Base-by-base conservation (phyloP, 2,329 filamentous ascomycete species). In the Dactylellina leptospora region DNA sequence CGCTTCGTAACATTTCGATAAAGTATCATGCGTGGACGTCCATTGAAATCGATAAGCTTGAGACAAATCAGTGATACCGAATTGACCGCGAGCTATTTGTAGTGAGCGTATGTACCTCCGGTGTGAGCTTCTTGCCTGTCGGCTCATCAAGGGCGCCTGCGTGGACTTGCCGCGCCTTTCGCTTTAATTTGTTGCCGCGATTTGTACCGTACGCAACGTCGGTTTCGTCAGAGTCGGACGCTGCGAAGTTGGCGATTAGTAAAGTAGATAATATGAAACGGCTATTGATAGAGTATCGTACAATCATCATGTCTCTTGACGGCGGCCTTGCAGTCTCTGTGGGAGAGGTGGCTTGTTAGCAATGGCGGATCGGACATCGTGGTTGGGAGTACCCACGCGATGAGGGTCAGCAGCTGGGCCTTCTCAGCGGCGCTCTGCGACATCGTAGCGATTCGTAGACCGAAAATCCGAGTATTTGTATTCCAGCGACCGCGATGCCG, bases 181-280 rank as follows among this genome's bases (percentile, higher is more conserved):
- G 90, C 82, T 92, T 91, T 47, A 93, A 83, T 79, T 93, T 93
- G 80, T 91, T 87, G 73, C 89, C 90, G 77, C 90, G 88, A 79
- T 92, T 92, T 64, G 87, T 89, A 76, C 85, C 85, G 76, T 85
- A 84, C 71, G 88, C 84, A 76, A 92, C 87, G 60, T 87, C 85
- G 22, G 74, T 74, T 71, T 88, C 87, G 79, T 93, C 91, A 68
- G 89, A 91, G 78, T 93, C 90, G 76, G 88, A 91, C 74, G 91
- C 90, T 92, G 38, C 18, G 33, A 38, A 42, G 4, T 38, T 23
- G 16, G 22, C 23, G 38, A 18, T 36, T 33, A 38, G 48, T 18
- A 45, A 47, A n/a, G 27, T 27, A 20, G 28, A 5, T 11, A 25
- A 51, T 28, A 18, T 23, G 20, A 25, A 22, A 27, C 5, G 13